Base-by-base conservation (phyloP, 2,329 filamentous ascomycete genomes). In the Colletotrichum melonis region DNA sequence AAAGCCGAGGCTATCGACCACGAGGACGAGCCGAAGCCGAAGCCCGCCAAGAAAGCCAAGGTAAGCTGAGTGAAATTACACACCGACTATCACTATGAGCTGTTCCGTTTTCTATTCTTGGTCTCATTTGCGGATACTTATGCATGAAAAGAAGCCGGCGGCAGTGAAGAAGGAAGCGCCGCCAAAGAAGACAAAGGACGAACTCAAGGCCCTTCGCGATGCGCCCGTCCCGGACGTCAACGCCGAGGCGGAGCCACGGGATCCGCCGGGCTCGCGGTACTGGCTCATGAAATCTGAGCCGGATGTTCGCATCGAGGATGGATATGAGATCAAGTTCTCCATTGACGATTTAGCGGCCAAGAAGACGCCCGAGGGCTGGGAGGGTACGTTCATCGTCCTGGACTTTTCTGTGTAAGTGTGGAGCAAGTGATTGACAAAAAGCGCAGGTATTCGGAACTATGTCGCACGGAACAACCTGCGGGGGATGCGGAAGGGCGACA, bases 201-300 rank as follows among this genome's bases (percentile, higher is more conserved):
- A 72, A 42, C 74, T 75, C 62, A 72, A 67, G 19, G 69, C 69
- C 1, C 57, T 74, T 1, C 72, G 74, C 28, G 64, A 72, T 2
- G 58, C 63, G 2, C 26, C 63, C 11, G 72, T 86, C 7, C 84
- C 85, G 0, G 78, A 78, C 2, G 76, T 76, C 1, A 86, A 86
- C 67, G 80, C 83, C 0, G 81, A 86, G 14, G 82, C 81, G 0
- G 81, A 81, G 5, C 52, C 55, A 4, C 30, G 73, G 42, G 16
- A 54, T 22, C 80, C 76, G 1, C 84, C 85, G 14, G 85, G 83
- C 2, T 79, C 83, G 63, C 85, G 84, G 82, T 95, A 93, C 82
- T 95, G 94, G 93, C 88, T 97, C 38, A 89, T 97, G 88, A 97
- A 96, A 84, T 94, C 94, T 0, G 94, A 99, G 83, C 96, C 97